Evolutionary conservation across 345 rosid genomes (phyloP).

Genomic region (Aurinia saxatilis): DNA sequence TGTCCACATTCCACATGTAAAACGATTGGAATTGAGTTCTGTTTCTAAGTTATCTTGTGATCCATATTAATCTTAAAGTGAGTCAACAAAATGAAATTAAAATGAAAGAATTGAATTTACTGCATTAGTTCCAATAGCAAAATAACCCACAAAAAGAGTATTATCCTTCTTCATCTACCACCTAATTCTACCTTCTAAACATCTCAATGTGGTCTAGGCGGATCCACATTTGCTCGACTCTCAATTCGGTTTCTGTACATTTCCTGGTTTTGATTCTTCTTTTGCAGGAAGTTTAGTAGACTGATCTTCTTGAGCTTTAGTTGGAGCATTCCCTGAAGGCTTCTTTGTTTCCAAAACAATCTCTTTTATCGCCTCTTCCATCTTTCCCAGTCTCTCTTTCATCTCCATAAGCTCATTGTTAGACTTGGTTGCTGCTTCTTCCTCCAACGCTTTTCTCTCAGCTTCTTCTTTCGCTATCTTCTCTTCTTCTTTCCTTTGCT

Average conservation of each 20-base stretch:
- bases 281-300: constrained; percentile 13
- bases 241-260: background rate
- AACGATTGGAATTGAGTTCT: background rate
- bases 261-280: constrained; percentile 4
- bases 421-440: constrained; percentile 31
- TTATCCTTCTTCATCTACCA: background rate
- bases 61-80: background rate
- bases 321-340: constrained; percentile 24
- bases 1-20: background rate
- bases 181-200: constrained; percentile 4
- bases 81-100: background rate
- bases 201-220: background rate
- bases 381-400: constrained; percentile 57
- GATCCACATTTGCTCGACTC: background rate
- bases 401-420: constrained; percentile 44
- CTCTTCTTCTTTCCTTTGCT: constrained; percentile 46
- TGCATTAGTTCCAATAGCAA: background rate
- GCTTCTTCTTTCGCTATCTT: constrained; percentile 44
- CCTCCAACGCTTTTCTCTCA: constrained; percentile 40
- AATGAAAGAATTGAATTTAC: background rate
- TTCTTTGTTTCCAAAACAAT: constrained; percentile 56
- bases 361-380: constrained; percentile 66
- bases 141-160: background rate
- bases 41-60: background rate
- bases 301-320: constrained; percentile 32